phyloP scores from a whole-genome alignment of 73 alveolate species.

The Urostyla sp. region DNA sequence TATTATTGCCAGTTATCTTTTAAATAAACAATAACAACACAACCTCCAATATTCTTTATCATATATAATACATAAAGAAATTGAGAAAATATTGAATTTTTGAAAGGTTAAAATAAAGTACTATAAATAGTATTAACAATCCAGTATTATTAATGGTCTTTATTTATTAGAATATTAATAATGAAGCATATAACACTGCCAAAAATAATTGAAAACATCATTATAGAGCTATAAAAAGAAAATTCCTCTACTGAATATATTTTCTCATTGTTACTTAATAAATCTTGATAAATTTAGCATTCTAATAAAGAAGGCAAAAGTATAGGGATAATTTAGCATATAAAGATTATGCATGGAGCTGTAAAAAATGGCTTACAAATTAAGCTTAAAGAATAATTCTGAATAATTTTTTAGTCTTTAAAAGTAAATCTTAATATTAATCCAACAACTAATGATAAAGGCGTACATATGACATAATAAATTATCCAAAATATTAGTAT shows the following conservation, averaged over 20 bases:
- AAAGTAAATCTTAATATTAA: not conserved
- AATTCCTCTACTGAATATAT: not conserved
- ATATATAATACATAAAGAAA: not conserved
- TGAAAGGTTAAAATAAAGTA: conserved; percentile 12
- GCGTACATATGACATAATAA: not conserved
- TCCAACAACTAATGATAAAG: conserved; percentile 1
- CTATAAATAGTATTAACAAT: not conserved
- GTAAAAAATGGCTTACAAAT: conserved; percentile 8
- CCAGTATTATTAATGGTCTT: not conserved
- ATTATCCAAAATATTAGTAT: conserved; percentile 16
- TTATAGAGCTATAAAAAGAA: not conserved
- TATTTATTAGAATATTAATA: not conserved
- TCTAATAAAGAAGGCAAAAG: conserved; percentile 5
- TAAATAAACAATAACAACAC: not conserved
- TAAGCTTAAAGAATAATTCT: not conserved
- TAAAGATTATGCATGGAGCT: not conserved
- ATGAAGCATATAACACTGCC: not conserved
- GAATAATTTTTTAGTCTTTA: not conserved
- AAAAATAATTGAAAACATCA: not conserved
- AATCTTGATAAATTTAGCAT: not conserved
- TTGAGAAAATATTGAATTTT: not conserved
- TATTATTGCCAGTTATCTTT: conserved; percentile 1
- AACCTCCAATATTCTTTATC: not conserved
- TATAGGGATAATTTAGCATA: not conserved
- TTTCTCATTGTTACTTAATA: not conserved